Evolutionary conservation across 257 asterid species (phyloP), one percentile per base, ranked within the genome.

Genomic region (Solanum pinnatisectum): DNA sequence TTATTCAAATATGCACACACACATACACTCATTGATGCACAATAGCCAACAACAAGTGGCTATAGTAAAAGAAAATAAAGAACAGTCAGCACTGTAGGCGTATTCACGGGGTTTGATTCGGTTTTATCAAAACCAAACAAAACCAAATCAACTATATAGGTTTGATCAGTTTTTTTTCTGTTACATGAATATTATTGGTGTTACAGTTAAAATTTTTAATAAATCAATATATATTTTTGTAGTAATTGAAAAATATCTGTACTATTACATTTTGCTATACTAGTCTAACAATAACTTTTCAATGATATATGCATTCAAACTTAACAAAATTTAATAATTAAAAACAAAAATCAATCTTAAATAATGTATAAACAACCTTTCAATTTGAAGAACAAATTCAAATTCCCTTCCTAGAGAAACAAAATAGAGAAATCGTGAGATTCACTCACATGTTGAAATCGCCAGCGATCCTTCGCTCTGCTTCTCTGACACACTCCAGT

Each of bases 401-500:
- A 73, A 73, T 20, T 11, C 46, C 13, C 32, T 74, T 22, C 52
- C 6, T 36, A 37, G 52, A 73, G 16, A 73, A 33, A 74, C 52
- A 2, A 73, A 37, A 39, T 37, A 7, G 59, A 76, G 22, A 76
- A 78, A 81, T 46, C 1, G 22, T 4, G 68, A 46, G 68, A 81
- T 10, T 37, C 35, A 91, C 94, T 91, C 87, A 96, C 99, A 97
- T 96, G 90, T 94, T 94, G 82, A 90, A 12, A 89, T 85, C 94
- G 73, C 99, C 98, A 74, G 99, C 94, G 60, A 97, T 90, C 88
- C 97, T 96, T 89, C 95, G 89, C 90, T 97, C 99, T 46, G 99
- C 99, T 92, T 97, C 99, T 86, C 99, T 91, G 70, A 97, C 99
- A 89, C 99, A 97, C 78, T 95, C 98, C 90, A 97, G 92, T 84